Evolutionary conservation across 768 basidiomycete species (phyloP), one percentile per base, ranked within the genome.

Genomic region (Termitomyces titanicus): DNA sequence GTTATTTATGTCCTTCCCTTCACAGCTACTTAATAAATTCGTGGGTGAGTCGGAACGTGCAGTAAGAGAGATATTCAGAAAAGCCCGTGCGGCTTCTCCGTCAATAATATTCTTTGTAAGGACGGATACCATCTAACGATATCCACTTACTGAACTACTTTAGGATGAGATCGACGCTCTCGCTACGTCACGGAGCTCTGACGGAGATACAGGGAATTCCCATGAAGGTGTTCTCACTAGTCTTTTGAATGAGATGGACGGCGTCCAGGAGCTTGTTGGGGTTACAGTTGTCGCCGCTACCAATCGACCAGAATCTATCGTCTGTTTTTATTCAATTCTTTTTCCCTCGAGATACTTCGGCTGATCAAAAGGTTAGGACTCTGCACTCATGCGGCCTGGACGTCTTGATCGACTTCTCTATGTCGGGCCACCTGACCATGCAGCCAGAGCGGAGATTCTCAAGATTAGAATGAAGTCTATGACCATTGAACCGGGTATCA

Each of bases 81-180:
- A 97, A 70, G 97, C 97, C 2, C 82, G 95, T 33, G 89, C 91
- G 6, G 94, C 94, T 5, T 84, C 96, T 0, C 97, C 97, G 0
- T 94, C 94, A 3, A 96, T 99, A 62, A 81, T 99, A 42, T 98
- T 99, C 72, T 97, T 99, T 66, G 96, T 97, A 58, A 63, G 91
- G 76, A 39, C 13, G 17, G n/a, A 27, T 48, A 31, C 24, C 37
- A 25, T 22, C 11, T 54, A 12, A 37, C 27, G 52, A 33, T 38
- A n/a, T 27, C 18, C 31, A 18, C 53, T 40, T 15, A 2, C 35
- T 37, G 55, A 37, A 27, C 40, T 17, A 31, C 13, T 63, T 18
- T 39, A 98, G 96, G 97, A 99, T 66, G 97, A 99, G 69, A 92
- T 99, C 50, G 97, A 99, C 65, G 94, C 95, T 0, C 79, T 99